A percentile compares a stretch with the other conserved stretches of the same genome.
Evolutionary conservation across 371 early-diverging fungal genomes (phyloP).

Genomic region (Blastocladiella emersonii): DNA sequence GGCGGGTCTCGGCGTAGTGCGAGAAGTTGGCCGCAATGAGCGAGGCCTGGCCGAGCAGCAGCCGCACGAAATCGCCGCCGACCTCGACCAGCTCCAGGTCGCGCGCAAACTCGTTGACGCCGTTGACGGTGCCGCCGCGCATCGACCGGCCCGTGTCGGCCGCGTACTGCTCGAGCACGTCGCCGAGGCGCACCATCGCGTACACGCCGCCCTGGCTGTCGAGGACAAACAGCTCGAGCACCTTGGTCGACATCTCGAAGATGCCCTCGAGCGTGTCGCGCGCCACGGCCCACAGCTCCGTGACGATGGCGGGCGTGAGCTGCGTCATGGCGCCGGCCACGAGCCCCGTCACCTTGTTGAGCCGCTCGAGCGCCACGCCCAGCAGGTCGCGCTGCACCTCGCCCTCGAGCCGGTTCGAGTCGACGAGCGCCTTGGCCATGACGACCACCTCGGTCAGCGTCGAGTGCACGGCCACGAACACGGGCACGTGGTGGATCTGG

Average conservation of each 20-base stretch:
- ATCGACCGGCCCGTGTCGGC: not conserved
- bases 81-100: not conserved
- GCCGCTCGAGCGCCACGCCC: not conserved
- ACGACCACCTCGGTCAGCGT: not conserved
- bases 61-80: not conserved
- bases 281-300: not conserved
- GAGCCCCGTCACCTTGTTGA: not conserved
- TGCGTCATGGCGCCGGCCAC: not conserved
- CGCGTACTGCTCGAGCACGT: not conserved
- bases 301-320: not conserved
- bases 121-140: not conserved
- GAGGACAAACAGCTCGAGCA: not conserved
- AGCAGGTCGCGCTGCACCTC: not conserved
- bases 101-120: not conserved
- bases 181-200: not conserved
- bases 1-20: not conserved
- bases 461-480: not conserved
- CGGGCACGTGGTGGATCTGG: not conserved
- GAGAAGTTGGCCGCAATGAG: too few species aligned
- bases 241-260: not conserved
- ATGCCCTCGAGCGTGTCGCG: not conserved
- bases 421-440: not conserved
- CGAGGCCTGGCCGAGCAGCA: not conserved
- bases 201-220: not conserved
- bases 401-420: not conserved